Conservation (phyloP, 139 green algal species). For the Volvox africanus region DNA sequence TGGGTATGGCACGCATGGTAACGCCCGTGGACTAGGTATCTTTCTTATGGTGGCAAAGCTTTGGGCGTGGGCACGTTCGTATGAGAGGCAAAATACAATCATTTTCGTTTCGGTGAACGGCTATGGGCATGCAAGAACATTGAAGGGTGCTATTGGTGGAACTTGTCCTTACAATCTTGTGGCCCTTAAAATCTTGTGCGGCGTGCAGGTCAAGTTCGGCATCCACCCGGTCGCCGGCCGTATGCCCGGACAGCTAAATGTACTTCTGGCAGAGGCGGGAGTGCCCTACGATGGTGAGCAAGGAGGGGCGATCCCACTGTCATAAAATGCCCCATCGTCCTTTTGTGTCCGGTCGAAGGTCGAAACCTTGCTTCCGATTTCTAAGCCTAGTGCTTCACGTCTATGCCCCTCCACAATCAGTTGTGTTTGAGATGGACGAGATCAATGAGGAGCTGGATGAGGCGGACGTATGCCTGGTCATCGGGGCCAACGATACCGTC, state of each 20-base stretch:
- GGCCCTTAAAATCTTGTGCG: neutral
- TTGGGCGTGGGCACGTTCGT: too few relatives aligned
- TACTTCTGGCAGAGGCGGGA: slow-evolving; percentile 93
- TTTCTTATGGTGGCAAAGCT: too few relatives aligned
- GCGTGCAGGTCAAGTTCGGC: slow-evolving; percentile 71
- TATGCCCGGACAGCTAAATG: slow-evolving; percentile 96
- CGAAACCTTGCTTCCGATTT: too few relatives aligned
- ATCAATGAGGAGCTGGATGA: slow-evolving; percentile 74
- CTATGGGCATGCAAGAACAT: too few relatives aligned
- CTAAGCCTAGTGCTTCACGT: neutral
- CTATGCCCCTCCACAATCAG: neutral
- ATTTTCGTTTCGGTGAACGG: too few relatives aligned
- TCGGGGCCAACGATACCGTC: slow-evolving; percentile 91
- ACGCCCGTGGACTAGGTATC: too few relatives aligned
- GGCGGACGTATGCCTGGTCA: slow-evolving; percentile 87
- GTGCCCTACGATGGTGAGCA: slow-evolving; percentile 77
- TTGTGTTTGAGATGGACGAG: slow-evolving; percentile 61
- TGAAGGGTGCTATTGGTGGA: too few relatives aligned
- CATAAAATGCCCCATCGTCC: too few relatives aligned
- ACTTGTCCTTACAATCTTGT: too few relatives aligned
- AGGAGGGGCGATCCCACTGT: neutral
- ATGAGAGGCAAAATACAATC: too few relatives aligned
- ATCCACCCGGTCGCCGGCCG: slow-evolving; percentile 90
- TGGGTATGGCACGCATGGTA: too few relatives aligned
- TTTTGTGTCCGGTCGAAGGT: too few relatives aligned